phyloP scores from a whole-genome alignment of 1,284 basidiomycete genomes.

The Cutaneotrichosporon arboriforme region DNA sequence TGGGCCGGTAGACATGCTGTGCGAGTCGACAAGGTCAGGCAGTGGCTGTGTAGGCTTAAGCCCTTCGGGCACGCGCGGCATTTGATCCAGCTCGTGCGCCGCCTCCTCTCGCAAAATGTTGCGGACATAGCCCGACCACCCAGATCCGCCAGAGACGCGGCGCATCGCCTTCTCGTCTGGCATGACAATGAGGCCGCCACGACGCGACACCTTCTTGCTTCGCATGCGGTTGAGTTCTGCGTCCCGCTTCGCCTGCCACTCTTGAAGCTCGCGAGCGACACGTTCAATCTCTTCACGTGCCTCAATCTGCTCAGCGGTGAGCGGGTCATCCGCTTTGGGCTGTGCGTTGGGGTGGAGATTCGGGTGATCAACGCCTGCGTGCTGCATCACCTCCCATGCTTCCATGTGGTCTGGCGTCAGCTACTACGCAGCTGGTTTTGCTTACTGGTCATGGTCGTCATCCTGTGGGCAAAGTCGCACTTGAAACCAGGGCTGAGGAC shows the following conservation, averaged over 20 bases:
- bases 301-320: neutral
- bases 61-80: neutral
- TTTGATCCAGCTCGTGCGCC: neutral
- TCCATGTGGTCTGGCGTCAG: conserved; percentile 41
- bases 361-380: neutral
- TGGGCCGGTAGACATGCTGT: neutral
- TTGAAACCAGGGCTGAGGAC: conserved; percentile 33
- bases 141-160: neutral
- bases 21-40: neutral
- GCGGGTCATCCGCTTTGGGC: neutral
- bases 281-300: conserved; percentile 7
- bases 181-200: neutral
- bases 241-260: conserved; percentile 5
- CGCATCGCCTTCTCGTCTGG: neutral
- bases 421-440: neutral
- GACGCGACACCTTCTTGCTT: neutral
- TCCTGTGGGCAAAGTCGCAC: conserved; percentile 47
- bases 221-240: conserved; percentile 8
- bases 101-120: neutral
- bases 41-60: neutral
- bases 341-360: neutral
- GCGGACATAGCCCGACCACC: conserved; percentile 6
- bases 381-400: conserved; percentile 30
- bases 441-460: conserved; percentile 43
- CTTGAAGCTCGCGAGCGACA: neutral